These are phyloP conservation scores for Aspergillus terreus DNA, from an alignment of 2,329 filamentous ascomycete species.

Conservation along the genomic window DNA sequence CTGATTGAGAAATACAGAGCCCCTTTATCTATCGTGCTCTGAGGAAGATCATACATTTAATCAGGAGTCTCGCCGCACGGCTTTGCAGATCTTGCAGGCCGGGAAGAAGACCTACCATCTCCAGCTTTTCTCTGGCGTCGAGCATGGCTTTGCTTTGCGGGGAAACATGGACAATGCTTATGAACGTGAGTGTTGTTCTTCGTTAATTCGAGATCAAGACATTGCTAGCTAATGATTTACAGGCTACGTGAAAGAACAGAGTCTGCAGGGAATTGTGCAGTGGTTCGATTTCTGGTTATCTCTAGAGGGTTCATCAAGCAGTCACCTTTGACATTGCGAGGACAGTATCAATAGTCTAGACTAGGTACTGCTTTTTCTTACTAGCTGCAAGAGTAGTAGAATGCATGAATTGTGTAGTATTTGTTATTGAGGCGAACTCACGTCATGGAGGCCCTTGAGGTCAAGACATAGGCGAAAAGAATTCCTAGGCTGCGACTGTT, in stretches of 20 bases:
- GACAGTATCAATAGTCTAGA: no score
- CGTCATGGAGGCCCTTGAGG: no score
- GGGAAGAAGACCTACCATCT: slow-evolving; percentile 17
- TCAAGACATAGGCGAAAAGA: no score
- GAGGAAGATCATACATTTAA: not conserved
- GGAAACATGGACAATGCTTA: not conserved
- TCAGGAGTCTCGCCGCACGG: not conserved
- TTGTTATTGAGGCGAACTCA: no score
- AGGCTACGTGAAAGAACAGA: not conserved
- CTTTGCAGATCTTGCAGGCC: slow-evolving; percentile 13
- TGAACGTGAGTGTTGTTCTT: not conserved
- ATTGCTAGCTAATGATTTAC: no score
- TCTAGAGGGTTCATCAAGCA: not conserved
- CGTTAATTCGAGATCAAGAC: no score
- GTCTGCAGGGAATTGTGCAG: not conserved
- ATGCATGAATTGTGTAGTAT: no score
- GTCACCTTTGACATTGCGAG: no score
- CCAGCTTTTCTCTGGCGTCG: slow-evolving; percentile 21
- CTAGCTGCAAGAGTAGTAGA: no score
- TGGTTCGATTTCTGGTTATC: not conserved
- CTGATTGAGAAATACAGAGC: not conserved
- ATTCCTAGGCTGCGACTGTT: no score
- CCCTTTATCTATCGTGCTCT: not conserved
- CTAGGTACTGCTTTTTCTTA: no score
- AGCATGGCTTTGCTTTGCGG: slow-evolving; percentile 21